These are phyloP conservation scores for Aureobasidium sp. DNA, from an alignment of 2,329 filamentous ascomycete species.

Conservation along the genomic window DNA sequence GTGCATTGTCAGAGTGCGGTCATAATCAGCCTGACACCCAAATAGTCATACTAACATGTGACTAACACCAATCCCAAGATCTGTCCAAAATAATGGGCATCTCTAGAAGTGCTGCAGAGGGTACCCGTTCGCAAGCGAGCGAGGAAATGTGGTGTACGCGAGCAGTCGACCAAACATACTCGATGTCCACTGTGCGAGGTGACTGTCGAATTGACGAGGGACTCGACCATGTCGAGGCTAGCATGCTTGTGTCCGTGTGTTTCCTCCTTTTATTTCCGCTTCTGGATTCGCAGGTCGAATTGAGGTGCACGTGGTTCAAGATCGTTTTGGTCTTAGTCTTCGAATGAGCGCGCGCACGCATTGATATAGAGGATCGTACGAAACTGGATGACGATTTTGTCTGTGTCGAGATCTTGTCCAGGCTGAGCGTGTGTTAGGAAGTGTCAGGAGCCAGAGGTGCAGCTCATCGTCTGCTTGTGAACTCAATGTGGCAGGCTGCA, in stretches of 20 bases:
- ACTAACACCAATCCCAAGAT: constrained; percentile 1
- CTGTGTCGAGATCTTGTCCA: constrained; percentile 3
- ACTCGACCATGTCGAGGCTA: too few species aligned
- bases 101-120: neutral
- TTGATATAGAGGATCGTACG: neutral
- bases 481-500: constrained; percentile 6
- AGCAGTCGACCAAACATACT: constrained; percentile 2
- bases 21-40: neutral
- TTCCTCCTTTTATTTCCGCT: constrained; percentile 1
- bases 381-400: neutral
- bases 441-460: neutral
- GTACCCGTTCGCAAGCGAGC: neutral
- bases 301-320: neutral
- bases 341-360: neutral
- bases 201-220: too few species aligned
- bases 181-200: neutral
- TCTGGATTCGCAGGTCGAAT: neutral
- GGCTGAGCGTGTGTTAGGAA: neutral
- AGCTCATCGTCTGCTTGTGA: constrained; percentile 1
- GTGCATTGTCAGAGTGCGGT: neutral
- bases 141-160: neutral
- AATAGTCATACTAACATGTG: neutral
- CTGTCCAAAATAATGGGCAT: neutral
- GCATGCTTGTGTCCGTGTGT: constrained; percentile 2
- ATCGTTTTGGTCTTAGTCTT: neutral